Conservation (phyloP, 306 rosid genomes). For the Styphnolobium japonicum region DNA sequence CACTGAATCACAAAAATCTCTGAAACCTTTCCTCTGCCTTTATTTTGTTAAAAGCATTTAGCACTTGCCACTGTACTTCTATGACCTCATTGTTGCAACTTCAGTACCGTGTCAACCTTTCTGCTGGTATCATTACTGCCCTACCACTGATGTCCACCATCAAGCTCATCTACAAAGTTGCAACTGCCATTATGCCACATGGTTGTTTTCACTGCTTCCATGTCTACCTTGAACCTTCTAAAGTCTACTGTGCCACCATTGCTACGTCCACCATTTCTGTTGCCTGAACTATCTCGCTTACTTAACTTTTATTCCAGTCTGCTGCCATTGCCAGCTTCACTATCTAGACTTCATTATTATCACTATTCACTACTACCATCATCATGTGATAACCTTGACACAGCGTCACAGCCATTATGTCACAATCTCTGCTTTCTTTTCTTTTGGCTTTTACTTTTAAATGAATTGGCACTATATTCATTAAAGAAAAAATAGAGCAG, state of each 20-base stretch:
- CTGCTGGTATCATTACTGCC: too few species aligned
- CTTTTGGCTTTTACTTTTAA: neutral
- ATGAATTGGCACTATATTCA: neutral
- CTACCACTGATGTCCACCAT: neutral
- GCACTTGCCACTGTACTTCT: neutral
- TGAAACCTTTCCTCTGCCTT: neutral
- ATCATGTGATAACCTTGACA: neutral
- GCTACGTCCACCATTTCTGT: neutral
- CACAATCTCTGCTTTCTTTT: neutral
- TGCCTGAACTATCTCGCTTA: neutral
- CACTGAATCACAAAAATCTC: neutral
- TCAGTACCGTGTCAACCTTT: neutral
- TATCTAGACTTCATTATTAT: neutral
- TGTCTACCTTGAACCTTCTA: neutral
- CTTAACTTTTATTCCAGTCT: neutral
- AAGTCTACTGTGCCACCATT: neutral
- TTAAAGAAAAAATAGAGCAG: neutral
- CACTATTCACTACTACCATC: neutral
- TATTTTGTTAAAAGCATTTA: neutral
- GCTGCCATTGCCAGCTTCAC: neutral
- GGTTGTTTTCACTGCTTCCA: neutral
- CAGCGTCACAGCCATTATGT: neutral
- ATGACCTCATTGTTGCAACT: neutral
- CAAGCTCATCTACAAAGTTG: neutral
- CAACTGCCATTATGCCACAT: neutral